Conservation (phyloP, 345 rosid species). For the Raphanus sativus region DNA sequence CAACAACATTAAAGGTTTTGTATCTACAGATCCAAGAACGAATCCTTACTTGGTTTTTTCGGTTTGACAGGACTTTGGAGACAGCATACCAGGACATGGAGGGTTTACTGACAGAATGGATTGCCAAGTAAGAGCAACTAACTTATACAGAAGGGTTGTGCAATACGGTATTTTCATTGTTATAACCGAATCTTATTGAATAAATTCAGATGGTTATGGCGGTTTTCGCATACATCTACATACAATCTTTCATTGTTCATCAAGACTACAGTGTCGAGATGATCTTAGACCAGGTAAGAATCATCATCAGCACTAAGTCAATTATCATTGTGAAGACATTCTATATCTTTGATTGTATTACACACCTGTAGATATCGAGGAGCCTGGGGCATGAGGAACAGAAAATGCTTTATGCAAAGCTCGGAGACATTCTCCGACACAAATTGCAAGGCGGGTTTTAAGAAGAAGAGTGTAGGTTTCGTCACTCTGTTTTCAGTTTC, state of each 20-base stretch:
- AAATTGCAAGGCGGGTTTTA: conserved; percentile 36
- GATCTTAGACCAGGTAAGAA: conserved; percentile 68
- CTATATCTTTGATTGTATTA: background rate
- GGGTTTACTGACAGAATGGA: conserved; percentile 97
- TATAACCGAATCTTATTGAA: background rate
- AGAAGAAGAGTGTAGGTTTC: background rate
- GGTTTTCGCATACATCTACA: conserved; percentile 86
- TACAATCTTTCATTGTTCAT: conserved; percentile 75
- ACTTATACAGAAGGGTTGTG: background rate
- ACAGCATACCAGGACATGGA: conserved; percentile 96
- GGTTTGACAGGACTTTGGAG: conserved; percentile 82
- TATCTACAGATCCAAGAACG: background rate
- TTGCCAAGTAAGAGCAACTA: conserved; percentile 64
- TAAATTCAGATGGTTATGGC: conserved; percentile 85
- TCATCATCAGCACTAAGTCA: background rate
- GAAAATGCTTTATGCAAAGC: conserved; percentile 56
- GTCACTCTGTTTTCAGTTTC: background rate
- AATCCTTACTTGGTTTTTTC: background rate
- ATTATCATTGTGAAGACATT: background rate
- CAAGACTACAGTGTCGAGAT: conserved; percentile 65
- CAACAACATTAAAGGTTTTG: background rate
- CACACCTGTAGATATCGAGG: conserved; percentile 52
- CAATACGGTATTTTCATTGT: background rate
- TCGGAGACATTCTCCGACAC: conserved; percentile 62
- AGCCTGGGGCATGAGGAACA: conserved; percentile 76